Conservation (phyloP, 106 monocot genomes). For the Phalaenopsis aphrodite region DNA sequence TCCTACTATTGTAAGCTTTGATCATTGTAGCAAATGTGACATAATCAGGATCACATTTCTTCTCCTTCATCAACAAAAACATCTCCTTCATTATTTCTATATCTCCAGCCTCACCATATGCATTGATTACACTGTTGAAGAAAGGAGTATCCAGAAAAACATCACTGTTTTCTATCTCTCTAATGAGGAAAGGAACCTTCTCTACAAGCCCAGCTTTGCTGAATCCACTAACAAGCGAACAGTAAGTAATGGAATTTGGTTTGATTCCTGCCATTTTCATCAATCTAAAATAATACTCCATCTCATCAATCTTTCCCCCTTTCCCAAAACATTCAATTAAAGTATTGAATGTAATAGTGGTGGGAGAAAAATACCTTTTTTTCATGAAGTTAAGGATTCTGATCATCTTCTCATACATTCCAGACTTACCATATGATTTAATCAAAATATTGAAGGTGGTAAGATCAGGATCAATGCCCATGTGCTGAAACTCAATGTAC, state of each 20-base stretch:
- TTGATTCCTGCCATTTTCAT: conserved; percentile 88
- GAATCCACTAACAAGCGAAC: conserved; percentile 67
- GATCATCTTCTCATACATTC: conserved; percentile 53
- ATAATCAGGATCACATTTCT: conserved; percentile 65
- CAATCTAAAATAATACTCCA: conserved; percentile 67
- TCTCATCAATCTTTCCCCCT: conserved; percentile 58
- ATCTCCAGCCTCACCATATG: conserved; percentile 72
- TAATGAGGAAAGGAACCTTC: conserved; percentile 57
- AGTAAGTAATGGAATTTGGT: conserved; percentile 84
- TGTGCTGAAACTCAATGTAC: conserved; percentile 69
- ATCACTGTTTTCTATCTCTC: conserved; percentile 77
- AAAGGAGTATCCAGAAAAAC: conserved; percentile 70
- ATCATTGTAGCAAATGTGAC: conserved; percentile 70
- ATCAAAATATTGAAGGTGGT: conserved; percentile 89
- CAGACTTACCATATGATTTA: conserved; percentile 66
- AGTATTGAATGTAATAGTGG: conserved; percentile 59
- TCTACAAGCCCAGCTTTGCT: conserved; percentile 51
- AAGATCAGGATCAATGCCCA: conserved; percentile 75
- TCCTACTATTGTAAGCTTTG: conserved; percentile 40
- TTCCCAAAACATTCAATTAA: conserved; percentile 78
- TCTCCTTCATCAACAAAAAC: conserved; percentile 69
- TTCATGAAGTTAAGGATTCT: conserved; percentile 68
- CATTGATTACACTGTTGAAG: conserved; percentile 85
- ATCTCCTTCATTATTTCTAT: conserved; percentile 82
- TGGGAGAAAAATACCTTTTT: conserved; percentile 65